A percentile compares a stretch with the other conserved stretches of the same genome.
These are phyloP conservation scores for Dioscorea zingiberensis DNA, from an alignment of 106 monocot species.

Conservation along the genomic window DNA sequence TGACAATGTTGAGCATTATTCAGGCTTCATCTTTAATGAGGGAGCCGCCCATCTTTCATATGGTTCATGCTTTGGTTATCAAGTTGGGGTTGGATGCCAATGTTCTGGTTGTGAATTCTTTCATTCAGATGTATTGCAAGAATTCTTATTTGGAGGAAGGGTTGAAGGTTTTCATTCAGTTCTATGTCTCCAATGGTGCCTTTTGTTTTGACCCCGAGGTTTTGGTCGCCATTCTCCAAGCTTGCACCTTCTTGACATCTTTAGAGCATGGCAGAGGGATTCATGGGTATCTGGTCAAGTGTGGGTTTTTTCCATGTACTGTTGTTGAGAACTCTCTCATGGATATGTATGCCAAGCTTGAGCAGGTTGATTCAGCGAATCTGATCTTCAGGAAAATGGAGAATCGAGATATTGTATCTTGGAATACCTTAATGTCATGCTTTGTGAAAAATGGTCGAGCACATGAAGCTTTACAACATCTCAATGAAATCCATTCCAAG, in stretches of 20 bases:
- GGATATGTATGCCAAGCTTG: constrained; percentile 23
- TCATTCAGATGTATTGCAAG: constrained; percentile 42
- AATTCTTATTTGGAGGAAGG: constrained; percentile 31
- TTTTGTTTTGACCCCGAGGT: constrained; percentile 4
- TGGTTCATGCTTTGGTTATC: constrained; percentile 23
- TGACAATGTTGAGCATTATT: constrained; percentile 38
- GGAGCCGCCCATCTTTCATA: constrained; percentile 7
- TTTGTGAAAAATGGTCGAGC: constrained; percentile 18
- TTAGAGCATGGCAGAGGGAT: constrained; percentile 16
- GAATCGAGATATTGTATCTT: constrained; percentile 26
- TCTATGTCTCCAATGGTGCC: not conserved
- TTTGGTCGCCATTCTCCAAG: constrained; percentile 23
- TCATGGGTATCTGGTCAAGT: constrained; percentile 37
- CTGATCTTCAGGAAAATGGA: constrained; percentile 22
- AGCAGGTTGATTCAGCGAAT: constrained; percentile 14
- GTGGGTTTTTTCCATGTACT: constrained; percentile 16
- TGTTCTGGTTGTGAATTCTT: constrained; percentile 24
- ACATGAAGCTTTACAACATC: constrained; percentile 17
- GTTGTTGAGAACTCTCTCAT: constrained; percentile 36
- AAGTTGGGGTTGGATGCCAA: constrained; percentile 15
- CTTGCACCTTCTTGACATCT: constrained; percentile 18
- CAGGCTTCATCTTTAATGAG: constrained; percentile 38
- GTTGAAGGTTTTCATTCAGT: constrained; percentile 16
- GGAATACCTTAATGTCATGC: constrained; percentile 43
- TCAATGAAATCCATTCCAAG: constrained; percentile 13